A percentile compares a stretch with the other conserved stretches of the same genome.
Evolutionary conservation across 1,139 yeast species (phyloP).

Genomic region (Kodamaea plutei): DNA sequence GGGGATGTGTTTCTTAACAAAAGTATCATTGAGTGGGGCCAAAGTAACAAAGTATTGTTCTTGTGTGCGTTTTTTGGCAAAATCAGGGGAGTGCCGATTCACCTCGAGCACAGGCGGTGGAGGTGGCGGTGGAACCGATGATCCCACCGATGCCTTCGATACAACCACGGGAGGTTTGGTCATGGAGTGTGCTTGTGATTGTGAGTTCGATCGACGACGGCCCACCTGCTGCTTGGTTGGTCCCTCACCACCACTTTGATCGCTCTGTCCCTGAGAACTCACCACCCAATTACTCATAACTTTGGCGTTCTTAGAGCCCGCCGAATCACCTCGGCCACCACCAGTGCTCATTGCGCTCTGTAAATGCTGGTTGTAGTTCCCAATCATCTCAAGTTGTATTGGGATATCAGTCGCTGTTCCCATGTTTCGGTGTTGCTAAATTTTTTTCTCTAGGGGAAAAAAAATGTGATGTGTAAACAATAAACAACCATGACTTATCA

Average conservation of each 20-base stretch:
- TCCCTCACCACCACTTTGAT: constrained; percentile 4
- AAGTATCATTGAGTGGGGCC: constrained; percentile 74
- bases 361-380: constrained; percentile 1
- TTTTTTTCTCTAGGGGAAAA: too few species aligned
- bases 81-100: constrained; percentile 12
- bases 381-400: constrained; percentile 8
- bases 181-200: constrained; percentile 26
- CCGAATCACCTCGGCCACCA: too few species aligned
- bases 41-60: constrained; percentile 58
- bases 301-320: constrained; percentile 1
- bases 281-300: not conserved
- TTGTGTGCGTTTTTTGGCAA: constrained; percentile 27
- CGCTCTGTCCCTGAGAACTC: constrained; percentile 1
- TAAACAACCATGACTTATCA: constrained; percentile 6
- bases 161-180: constrained; percentile 7
- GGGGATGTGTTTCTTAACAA: constrained; percentile 70
- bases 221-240: constrained; percentile 11
- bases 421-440: constrained; percentile 3
- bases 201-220: constrained; percentile 39
- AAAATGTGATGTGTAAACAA: too few species aligned
- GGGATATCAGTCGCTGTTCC: constrained; percentile 9
- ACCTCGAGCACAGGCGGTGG: too few species aligned
- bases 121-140: too few species aligned
- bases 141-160: too few species aligned
- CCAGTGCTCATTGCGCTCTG: too few species aligned